Conservation (phyloP, 1,284 basidiomycete genomes). For the Phaffia rhodozyma region DNA sequence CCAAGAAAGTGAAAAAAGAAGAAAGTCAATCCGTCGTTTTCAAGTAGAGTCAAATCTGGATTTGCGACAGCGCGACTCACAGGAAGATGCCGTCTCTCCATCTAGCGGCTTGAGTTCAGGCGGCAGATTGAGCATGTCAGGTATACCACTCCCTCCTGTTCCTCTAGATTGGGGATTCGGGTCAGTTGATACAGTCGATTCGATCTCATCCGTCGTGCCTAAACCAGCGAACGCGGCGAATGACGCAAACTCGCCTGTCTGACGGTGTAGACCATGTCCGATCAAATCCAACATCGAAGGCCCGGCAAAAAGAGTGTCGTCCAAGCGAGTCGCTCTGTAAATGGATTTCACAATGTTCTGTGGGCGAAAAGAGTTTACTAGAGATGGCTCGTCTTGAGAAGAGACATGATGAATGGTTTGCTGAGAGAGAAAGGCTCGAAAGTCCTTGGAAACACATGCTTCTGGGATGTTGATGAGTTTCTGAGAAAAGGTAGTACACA, state of each 20-base stretch:
- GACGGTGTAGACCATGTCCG: slow-evolving; percentile 60
- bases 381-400: slow-evolving; percentile 31
- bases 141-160: slow-evolving; percentile 19
- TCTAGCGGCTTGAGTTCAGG: slow-evolving; percentile 53
- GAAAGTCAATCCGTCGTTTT: too few relatives aligned
- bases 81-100: slow-evolving; percentile 70
- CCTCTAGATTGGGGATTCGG: slow-evolving; percentile 42
- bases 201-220: slow-evolving; percentile 68
- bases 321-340: slow-evolving; percentile 78
- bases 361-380: slow-evolving; percentile 44
- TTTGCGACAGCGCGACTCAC: slow-evolving; percentile 21
- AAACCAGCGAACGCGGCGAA: slow-evolving; percentile 47
- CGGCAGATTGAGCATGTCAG: slow-evolving; percentile 47
- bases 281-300: slow-evolving; percentile 90
- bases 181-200: slow-evolving; percentile 42
- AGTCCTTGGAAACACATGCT: slow-evolving; percentile 69
- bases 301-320: slow-evolving; percentile 69
- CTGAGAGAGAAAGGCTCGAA: slow-evolving; percentile 76
- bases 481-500: slow-evolving; percentile 36
- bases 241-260: slow-evolving; percentile 75
- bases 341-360: slow-evolving; percentile 62
- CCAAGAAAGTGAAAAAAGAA: background rate
- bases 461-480: slow-evolving; percentile 56
- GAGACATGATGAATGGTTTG: slow-evolving; percentile 48
- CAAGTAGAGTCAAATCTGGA: too few relatives aligned